Base-by-base conservation (phyloP, 345 rosid species). In the Microthlaspi erraticum region DNA sequence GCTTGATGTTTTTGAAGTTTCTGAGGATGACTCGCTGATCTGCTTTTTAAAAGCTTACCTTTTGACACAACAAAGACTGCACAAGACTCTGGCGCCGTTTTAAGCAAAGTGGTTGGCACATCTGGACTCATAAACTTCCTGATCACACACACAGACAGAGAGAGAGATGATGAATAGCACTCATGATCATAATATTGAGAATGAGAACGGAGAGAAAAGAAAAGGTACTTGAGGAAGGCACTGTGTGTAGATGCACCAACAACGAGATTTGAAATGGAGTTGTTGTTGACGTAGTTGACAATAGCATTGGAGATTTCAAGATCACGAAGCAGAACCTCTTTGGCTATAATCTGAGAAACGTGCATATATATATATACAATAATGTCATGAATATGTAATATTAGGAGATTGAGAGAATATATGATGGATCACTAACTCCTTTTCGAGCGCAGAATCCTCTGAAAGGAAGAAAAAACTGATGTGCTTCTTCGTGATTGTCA, bases 381-480 rank as follows among this genome's bases (percentile, higher is more conserved):
- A 26, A 26, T 26, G 29, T 26, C 29, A 26, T 26, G 29, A 2
- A 26, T 26, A 26, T 26, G 29, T n/a, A n/a, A n/a, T n/a, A n/a
- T n/a, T n/a, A n/a, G n/a, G n/a, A n/a, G n/a, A n/a, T n/a, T n/a
- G n/a, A n/a, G n/a, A n/a, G 29, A 2, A 26, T 26, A 26, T 26
- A 5, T 26, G 52, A 63, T 48, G 38, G 38, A 57, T 20, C 6
- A 65, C 66, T 85, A 26, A 85, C 96, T 77, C 92, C 96, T 81
- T 85, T 86, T 42, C 94, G 77, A 31, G 85, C 81, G 20, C 90
- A 92, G 58, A 74, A 85, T 72, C 84, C 94, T 17, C 86, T 73
- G 69, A 62, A 89, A n/a, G 92, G 90, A 76, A 81, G 87, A 79
- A 89, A 88, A 12, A 84, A 75, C 0, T 78, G 70, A 48, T 78